These are phyloP conservation scores for Sodiomyces alkalinus DNA, from an alignment of 2,329 filamentous ascomycete species.

Conservation along the genomic window DNA sequence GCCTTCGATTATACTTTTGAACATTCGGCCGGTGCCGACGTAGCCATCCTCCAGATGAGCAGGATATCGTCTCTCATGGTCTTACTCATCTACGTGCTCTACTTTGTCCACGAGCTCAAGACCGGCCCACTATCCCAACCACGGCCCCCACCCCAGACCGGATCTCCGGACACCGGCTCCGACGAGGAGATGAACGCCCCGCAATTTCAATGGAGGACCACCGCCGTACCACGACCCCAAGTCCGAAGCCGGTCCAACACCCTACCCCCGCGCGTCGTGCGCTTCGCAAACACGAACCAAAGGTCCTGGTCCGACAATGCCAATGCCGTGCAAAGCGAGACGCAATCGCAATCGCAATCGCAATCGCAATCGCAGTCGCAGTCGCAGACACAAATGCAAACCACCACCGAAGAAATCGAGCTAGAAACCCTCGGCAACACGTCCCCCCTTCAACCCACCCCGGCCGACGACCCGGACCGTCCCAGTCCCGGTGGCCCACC, in stretches of 20 bases:
- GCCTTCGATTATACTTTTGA: constrained; percentile 36
- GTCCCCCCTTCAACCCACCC: no score
- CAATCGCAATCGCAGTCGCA: no score
- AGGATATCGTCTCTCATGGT: constrained; percentile 64
- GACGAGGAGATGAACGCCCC: background rate
- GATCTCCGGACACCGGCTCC: background rate
- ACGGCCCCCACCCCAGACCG: constrained; percentile 18
- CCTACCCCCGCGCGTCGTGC: constrained; percentile 11
- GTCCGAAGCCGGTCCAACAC: background rate
- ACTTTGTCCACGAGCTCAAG: constrained; percentile 60
- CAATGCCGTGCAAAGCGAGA: no score
- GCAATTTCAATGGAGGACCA: background rate
- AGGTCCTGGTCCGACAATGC: no score
- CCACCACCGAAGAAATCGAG: no score
- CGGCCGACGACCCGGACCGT: no score
- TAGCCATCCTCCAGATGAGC: constrained; percentile 54
- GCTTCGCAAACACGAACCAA: constrained; percentile 12
- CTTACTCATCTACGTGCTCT: constrained; percentile 55
- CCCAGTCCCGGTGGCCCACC: no score
- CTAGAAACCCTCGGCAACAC: no score
- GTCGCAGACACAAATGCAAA: no score
- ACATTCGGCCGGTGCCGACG: constrained; percentile 37
- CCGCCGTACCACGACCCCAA: background rate
- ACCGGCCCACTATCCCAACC: constrained; percentile 36
- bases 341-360: no score